phyloP scores from a whole-genome alignment of 2,329 filamentous ascomycete species.

The Penicillium sp. region DNA sequence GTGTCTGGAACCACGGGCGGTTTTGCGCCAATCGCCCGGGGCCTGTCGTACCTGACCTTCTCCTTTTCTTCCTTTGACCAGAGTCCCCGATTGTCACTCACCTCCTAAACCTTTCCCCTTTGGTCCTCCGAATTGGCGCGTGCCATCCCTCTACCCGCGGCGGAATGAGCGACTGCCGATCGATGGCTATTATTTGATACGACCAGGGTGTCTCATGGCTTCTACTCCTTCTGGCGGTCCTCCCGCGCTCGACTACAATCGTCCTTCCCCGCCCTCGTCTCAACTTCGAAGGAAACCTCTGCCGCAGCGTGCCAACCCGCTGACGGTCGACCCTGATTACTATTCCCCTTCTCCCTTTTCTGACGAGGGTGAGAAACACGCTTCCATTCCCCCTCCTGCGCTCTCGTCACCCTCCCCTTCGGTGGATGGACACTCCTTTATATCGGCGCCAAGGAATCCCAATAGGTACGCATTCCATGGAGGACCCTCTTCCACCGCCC shows the following conservation, averaged over 20 bases:
- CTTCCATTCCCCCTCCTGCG: slow-evolving; percentile 18
- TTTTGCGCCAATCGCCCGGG: slow-evolving; percentile 21
- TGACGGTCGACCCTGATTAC: slow-evolving; percentile 26
- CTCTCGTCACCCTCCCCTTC: slow-evolving; percentile 23
- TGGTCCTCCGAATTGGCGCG: slow-evolving; percentile 2
- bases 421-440: slow-evolving; percentile 27
- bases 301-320: slow-evolving; percentile 50
- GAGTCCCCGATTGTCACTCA: slow-evolving; percentile 3
- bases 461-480: slow-evolving; percentile 37
- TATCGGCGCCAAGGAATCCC: slow-evolving; percentile 37
- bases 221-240: slow-evolving; percentile 18
- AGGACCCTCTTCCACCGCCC: slow-evolving; percentile 4
- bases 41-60: slow-evolving; percentile 7
- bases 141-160: slow-evolving; percentile 15
- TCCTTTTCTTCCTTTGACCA: slow-evolving; percentile 5
- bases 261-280: slow-evolving; percentile 8
- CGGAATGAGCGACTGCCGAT: slow-evolving; percentile 25
- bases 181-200: slow-evolving; percentile 27
- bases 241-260: slow-evolving; percentile 17
- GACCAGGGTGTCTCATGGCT: slow-evolving; percentile 21
- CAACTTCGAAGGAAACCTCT: slow-evolving; percentile 54
- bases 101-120: slow-evolving; percentile 23
- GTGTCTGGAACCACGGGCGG: slow-evolving; percentile 20
- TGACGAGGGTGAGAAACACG: slow-evolving; percentile 25
- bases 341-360: slow-evolving; percentile 23